Percentiles rank a stretch among this genome's conserved stretches.
Conservation (phyloP, 2,329 filamentous ascomycete species). For the Neopestalotiopsis sp. region DNA sequence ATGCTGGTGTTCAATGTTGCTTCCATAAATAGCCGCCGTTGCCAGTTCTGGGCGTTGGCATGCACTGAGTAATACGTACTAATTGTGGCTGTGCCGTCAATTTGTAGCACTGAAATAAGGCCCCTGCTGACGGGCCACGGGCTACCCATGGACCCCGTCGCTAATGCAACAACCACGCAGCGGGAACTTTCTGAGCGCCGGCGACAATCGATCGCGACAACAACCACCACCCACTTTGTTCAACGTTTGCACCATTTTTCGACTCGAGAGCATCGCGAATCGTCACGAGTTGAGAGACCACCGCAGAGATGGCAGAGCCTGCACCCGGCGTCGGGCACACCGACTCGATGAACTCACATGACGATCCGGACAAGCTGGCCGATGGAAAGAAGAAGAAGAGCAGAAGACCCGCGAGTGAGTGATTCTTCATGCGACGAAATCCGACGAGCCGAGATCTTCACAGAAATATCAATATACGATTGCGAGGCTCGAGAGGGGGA, state of each 20-base stretch:
- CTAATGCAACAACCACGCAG: conserved; percentile 4
- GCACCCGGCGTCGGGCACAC: conserved; percentile 49
- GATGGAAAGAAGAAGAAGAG: conserved; percentile 91
- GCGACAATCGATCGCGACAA: not conserved
- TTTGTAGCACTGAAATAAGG: not conserved
- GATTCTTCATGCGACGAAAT: conserved; percentile 36
- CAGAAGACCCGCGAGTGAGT: conserved; percentile 85
- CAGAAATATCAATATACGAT: not conserved
- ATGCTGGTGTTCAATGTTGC: not conserved
- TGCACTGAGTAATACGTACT: not conserved
- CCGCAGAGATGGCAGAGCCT: conserved; percentile 52
- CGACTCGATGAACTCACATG: conserved; percentile 62
- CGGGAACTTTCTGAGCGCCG: conserved; percentile 1
- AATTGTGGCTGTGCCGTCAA: not conserved
- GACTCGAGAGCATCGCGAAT: not conserved
- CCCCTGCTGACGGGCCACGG: not conserved
- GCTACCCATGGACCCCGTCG: not conserved
- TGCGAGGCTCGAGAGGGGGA: not conserved
- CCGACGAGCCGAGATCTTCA: not conserved
- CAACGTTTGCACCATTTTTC: not conserved
- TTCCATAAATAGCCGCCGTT: conserved; percentile 2
- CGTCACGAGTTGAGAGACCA: not conserved
- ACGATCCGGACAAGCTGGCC: conserved; percentile 56
- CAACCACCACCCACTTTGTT: not conserved
- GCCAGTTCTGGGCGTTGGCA: not conserved